Conservation (phyloP, 1,284 basidiomycete genomes). For the Ceratobasidium sp. region DNA sequence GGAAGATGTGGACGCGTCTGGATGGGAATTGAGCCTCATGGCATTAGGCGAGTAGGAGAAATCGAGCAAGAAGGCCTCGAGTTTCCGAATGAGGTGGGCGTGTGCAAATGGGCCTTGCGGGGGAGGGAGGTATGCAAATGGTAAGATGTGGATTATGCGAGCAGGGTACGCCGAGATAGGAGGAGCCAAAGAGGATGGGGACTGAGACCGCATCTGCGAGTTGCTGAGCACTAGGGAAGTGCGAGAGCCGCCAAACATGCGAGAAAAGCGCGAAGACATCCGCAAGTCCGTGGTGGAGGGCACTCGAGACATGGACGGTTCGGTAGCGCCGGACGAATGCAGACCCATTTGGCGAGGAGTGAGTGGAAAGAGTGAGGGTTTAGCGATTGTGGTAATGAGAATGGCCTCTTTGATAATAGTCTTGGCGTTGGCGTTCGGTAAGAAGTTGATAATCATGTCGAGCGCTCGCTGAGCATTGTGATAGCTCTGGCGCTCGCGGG, state of each 20-base stretch:
- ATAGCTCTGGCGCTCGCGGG: slow-evolving; percentile 33
- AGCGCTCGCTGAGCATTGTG: slow-evolving; percentile 30
- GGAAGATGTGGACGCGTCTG: slow-evolving; percentile 4
- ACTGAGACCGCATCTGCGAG: slow-evolving; percentile 24
- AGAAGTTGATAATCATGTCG: slow-evolving; percentile 39
- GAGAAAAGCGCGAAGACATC: slow-evolving; percentile 24
- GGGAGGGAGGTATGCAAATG: slow-evolving; percentile 24
- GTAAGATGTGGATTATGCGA: slow-evolving; percentile 30
- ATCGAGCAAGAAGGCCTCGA: slow-evolving; percentile 38
- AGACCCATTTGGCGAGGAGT: slow-evolving; percentile 4
- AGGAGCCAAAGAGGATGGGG: slow-evolving; percentile 5
- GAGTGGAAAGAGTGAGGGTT: slow-evolving; percentile 33
- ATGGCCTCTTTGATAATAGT: slow-evolving; percentile 38
- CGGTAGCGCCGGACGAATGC: slow-evolving; percentile 27
- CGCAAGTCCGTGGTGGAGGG: slow-evolving; percentile 29
- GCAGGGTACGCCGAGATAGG: slow-evolving; percentile 13
- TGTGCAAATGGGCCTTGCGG: slow-evolving; percentile 34
- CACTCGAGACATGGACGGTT: slow-evolving; percentile 21
- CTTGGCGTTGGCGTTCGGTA: slow-evolving; percentile 37
- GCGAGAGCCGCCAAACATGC: slow-evolving; percentile 33
- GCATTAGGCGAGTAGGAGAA: slow-evolving; percentile 29
- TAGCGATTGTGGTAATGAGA: slow-evolving; percentile 35
- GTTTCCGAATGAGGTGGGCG: slow-evolving; percentile 32
- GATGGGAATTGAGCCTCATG: slow-evolving; percentile 28
- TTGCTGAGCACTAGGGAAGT: slow-evolving; percentile 37